Evolutionary conservation across 2,329 filamentous ascomycete species (phyloP), one percentile per base, ranked within the genome.

Genomic region (Didymella keratinophila): DNA sequence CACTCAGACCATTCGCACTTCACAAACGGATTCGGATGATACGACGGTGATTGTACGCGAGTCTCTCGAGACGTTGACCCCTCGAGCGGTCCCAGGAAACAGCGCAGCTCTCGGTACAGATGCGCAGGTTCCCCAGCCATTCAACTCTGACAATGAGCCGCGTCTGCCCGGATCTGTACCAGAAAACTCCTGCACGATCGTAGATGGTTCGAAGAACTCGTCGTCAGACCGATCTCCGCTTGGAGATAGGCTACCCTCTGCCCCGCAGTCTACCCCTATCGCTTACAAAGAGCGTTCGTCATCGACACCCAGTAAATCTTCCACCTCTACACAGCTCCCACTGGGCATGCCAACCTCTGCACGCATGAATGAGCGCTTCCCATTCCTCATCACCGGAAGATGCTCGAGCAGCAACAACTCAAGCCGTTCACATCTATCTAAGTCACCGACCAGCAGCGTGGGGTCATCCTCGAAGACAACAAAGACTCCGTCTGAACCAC

Each of bases 331-430:
- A 18, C 57, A 56, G 11, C 49, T 54, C 3, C 6, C 47, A 2
- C 25, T 54, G 25, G 66, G 67, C 10, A 71, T 60, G 4, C 69
- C 65, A 2, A 62, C 58, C 14, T 75, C 74, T 2, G 72, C 74
- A 44, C 71, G 71, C 32, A 81, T 81, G 79, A 81, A 81, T 36
- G 79, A 80, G 16, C 75, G 78, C 0, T 81, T 79, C 53, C 77
- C 79, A 0, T 74, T 73, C 42, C 70, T 81, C n/a, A 65, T 76
- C 6, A 76, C 71, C 2, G 70, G 70, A 18, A 71, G 75, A 25
- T 62, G 65, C 2, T 66, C 70, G 1, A 73, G 71, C 43, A 69
- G 61, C 43, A 65, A 71, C 23, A 74, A 66, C n/a, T 60, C 63
- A n/a, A 64, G 52, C 7, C 54, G 53, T 2, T 71, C 67, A 20